These are phyloP conservation scores for Diplodia mutila DNA, from an alignment of 2,329 filamentous ascomycete species.

Conservation along the genomic window DNA sequence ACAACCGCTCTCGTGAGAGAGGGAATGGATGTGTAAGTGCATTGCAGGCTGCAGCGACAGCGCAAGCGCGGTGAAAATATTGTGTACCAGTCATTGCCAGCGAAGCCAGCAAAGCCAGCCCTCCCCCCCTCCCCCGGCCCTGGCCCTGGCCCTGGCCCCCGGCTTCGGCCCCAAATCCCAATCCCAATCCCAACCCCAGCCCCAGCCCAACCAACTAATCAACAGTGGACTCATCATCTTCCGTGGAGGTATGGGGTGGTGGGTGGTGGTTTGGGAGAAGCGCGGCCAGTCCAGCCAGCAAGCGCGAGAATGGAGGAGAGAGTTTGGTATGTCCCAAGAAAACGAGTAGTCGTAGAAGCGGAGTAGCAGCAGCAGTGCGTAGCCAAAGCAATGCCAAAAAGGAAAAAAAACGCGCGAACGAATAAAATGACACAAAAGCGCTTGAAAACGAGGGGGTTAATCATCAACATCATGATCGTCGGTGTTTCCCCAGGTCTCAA, in stretches of 20 bases:
- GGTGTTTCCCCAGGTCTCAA: background rate
- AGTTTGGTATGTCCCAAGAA: background rate
- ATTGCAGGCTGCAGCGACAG: background rate
- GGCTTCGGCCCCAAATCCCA: background rate
- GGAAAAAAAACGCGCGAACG: background rate
- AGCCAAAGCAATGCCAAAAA: background rate
- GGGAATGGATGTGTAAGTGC: slow-evolving; percentile 1
- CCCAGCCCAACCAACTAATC: background rate
- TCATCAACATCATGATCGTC: background rate
- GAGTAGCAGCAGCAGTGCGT: background rate
- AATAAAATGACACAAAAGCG: background rate
- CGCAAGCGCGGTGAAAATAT: background rate
- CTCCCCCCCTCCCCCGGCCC: background rate
- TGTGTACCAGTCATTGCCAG: background rate
- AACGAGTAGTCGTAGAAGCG: background rate
- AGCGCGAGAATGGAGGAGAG: background rate
- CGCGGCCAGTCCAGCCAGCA: no score
- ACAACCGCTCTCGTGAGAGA: background rate
- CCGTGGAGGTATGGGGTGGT: background rate
- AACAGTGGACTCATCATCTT: background rate
- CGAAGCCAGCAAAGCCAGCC: background rate
- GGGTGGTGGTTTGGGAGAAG: background rate
- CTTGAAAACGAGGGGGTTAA: background rate
- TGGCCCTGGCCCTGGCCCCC: background rate
- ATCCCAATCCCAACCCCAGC: background rate